A percentile compares a stretch with the other conserved stretches of the same genome.
These are phyloP conservation scores for Epicoccum sorghinum DNA, from an alignment of 2,329 filamentous ascomycete genomes.

Conservation along the genomic window DNA sequence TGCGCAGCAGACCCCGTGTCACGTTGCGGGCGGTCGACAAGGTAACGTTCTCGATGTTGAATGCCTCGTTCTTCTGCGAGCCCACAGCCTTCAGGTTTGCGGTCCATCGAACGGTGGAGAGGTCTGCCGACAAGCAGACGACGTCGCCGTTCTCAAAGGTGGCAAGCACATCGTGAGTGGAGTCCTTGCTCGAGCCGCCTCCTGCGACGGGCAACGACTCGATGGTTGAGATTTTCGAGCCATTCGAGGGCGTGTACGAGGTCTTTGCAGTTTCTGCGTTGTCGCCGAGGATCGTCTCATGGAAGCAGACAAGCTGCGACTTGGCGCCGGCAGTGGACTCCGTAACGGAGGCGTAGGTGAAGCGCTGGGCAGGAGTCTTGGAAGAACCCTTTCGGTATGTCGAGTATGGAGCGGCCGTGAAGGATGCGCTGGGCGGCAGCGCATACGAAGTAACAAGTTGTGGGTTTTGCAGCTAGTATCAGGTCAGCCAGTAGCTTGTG, in stretches of 20 bases:
- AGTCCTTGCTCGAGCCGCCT: slow-evolving; percentile 21
- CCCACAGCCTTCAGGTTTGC: slow-evolving; percentile 27
- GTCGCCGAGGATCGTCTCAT: slow-evolving; percentile 54
- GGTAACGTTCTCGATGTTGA: slow-evolving; percentile 42
- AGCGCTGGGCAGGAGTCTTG: slow-evolving; percentile 54
- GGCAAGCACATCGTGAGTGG: slow-evolving; percentile 57
- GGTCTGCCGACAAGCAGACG: slow-evolving; percentile 64
- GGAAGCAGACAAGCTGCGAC: slow-evolving; percentile 60
- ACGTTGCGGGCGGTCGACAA: slow-evolving; percentile 49
- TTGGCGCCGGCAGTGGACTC: slow-evolving; percentile 55
- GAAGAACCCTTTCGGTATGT: slow-evolving; percentile 58
- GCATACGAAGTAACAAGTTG: slow-evolving; percentile 66
- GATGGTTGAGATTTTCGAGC: slow-evolving; percentile 36
- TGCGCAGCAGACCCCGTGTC: slow-evolving; percentile 52
- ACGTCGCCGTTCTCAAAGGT: slow-evolving; percentile 68
- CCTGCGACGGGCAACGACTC: slow-evolving; percentile 40
- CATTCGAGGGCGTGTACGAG: slow-evolving; percentile 33
- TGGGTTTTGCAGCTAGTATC: slow-evolving; percentile 63
- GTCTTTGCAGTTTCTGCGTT: slow-evolving; percentile 43
- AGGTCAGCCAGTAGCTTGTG: slow-evolving; percentile 1
- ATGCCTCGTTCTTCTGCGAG: slow-evolving; percentile 20
- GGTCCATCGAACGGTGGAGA: slow-evolving; percentile 43
- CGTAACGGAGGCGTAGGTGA: slow-evolving; percentile 62
- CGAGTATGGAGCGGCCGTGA: slow-evolving; percentile 64
- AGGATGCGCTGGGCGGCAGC: slow-evolving; percentile 63